Conservation (phyloP, 176 grass and related monocot genomes). For the Carex scoparia region DNA sequence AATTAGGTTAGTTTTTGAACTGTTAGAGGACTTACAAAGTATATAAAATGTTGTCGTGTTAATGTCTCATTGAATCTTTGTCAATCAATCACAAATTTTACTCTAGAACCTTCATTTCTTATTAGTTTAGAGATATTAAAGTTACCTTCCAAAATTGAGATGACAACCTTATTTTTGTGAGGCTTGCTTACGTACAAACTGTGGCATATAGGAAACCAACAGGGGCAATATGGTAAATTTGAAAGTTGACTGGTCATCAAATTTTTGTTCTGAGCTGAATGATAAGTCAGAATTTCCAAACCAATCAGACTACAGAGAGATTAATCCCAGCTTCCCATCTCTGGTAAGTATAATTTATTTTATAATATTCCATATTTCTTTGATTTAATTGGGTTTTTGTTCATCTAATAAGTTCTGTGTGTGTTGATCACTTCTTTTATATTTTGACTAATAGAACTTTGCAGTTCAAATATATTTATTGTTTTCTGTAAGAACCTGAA, state of each 20-base stretch:
- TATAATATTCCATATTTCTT: background rate
- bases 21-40: background rate
- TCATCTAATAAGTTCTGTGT: background rate
- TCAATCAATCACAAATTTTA: background rate
- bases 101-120: background rate
- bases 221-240: background rate
- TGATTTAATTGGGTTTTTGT: background rate
- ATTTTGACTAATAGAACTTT: background rate
- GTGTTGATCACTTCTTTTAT: background rate
- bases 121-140: background rate
- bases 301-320: background rate
- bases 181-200: background rate
- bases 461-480: background rate
- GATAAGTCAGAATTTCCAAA: background rate
- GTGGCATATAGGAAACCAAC: background rate
- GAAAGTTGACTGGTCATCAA: background rate
- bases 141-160: background rate
- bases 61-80: background rate
- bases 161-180: background rate
- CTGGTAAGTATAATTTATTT: background rate
- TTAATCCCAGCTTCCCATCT: background rate
- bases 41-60: background rate
- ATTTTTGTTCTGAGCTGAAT: background rate
- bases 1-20: slow-evolving; percentile 4
- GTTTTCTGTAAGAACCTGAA: background rate